Base-by-base conservation (phyloP, 108 stramenopile genomes). In the Phaeodactylum tricornutum region DNA sequence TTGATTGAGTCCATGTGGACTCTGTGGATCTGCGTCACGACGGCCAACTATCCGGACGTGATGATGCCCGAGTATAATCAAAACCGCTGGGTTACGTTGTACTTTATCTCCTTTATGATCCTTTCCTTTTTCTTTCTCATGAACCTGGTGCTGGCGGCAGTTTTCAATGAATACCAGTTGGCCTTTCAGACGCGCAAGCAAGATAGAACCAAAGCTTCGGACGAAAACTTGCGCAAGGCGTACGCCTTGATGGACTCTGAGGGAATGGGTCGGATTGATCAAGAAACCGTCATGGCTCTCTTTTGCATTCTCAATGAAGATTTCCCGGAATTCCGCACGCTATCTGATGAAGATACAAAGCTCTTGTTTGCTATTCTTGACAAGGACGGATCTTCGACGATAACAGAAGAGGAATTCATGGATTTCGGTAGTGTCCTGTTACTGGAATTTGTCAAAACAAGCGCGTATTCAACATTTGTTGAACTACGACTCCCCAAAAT, bases 41-140 rank as follows among this genome's bases (percentile, higher is more conserved):
- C 87, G 9, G 87, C 78, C 8, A 90, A 82, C 47, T 90, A 83
- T 45, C 87, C 87, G 0, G 86, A 83, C 47, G 69, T 43, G 27
- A 79, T 79, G 75, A 90, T 84, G 82, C 67, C 75, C 16, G 60
- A 71, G 3, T 90, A 82, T 69, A 84, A 81, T 43, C 50, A 72
- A 30, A 67, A 81, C 50, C 66, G 82, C 23, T 45, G 73, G 26
- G 51, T 62, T n/a, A 68, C 62, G 24, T 8, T 83, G 16, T 90
- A 63, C 55, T 90, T 82, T 30, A 55, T 83, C 11, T 62, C 63
- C 24, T 90, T 75, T 51, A 84, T 90, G 81, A 33, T 73, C 11
- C 38, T 90, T 34, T 47, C 67, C 1, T 85, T 77, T 68, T 90
- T 83, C 50, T 79, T 79, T 54, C 31, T 84, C 36, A 82, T 81